Evolutionary conservation across 1,284 basidiomycete species (phyloP), one percentile per base, ranked within the genome.

Genomic region (Microbotryomycetes sp.): DNA sequence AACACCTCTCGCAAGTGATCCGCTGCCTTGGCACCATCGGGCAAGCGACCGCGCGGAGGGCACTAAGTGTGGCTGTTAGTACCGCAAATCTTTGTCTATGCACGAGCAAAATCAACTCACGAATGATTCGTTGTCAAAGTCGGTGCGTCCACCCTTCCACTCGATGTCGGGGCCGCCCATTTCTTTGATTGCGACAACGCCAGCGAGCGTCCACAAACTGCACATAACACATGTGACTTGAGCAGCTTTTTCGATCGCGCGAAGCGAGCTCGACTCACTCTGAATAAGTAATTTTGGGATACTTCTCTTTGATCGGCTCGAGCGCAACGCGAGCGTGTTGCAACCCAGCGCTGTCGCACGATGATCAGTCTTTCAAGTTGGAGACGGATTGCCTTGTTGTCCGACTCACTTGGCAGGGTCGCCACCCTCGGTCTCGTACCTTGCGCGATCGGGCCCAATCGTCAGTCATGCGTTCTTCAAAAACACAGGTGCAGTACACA

Each of bases 1-100:
- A 94, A 94, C 75, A 96, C 88, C 82, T 87, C 70, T 27, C 94
- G 83, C 62, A 97, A 78, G 76, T 98, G 94, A 74, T 90, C 85
- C 59, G 84, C 78, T 52, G 88, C 92, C 76, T 89, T 86, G 27
- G 84, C 73, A 45, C 86, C 94, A 75, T 97, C 94, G 24, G 94
- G 94, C 45, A 98, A 85, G 76, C 94, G 86, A 60, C 94, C 94
- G 93, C 92, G 23, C 5, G 94, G 93, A 29, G 94, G 68, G 56
- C 66, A 67, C 63, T 66, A 50, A 15, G 3, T n/a, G 41, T 49
- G 21, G 29, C 23, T 11, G 50, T 26, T n/a, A 52, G 50, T 7
- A 11, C 1, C 9, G 50, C 13, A 4, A 52, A 9, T 52, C 18
- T 27, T 13, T 15, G 23, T 29, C 21, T 27, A 24, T 26, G 29